Evolutionary conservation across 2,329 filamentous ascomycete genomes (phyloP).

Genomic region (Sclerotinia spermophila): DNA sequence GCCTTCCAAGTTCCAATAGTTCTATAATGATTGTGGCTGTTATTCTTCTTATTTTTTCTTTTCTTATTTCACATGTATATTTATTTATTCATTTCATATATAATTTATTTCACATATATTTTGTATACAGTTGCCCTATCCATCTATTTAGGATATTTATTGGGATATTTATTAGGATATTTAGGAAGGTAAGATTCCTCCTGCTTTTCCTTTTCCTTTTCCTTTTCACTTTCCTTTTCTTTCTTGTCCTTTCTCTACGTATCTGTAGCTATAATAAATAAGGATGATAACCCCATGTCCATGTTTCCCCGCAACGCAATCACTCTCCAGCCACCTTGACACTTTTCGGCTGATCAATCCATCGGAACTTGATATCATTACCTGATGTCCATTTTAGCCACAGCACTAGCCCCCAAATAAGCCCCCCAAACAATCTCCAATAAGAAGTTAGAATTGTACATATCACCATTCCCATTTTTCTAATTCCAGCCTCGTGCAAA

Average conservation of each 20-base stretch:
- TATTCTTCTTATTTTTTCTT: too few species aligned
- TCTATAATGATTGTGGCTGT: too few species aligned
- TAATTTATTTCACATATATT: too few species aligned
- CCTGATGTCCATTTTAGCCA: neutral
- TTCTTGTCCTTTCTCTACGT: neutral
- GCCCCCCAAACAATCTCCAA: neutral
- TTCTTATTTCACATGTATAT: too few species aligned
- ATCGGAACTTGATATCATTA: neutral
- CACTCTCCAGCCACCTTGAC: neutral
- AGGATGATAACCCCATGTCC: neutral
- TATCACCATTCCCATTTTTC: neutral
- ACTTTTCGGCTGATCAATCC: neutral
- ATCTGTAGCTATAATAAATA: neutral
- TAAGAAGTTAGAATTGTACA: neutral
- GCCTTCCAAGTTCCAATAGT: too few species aligned
- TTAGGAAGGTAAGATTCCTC: too few species aligned
- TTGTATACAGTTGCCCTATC: too few species aligned
- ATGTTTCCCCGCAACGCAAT: slow-evolving; percentile 1
- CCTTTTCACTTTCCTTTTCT: neutral
- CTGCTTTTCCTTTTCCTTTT: neutral
- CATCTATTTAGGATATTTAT: too few species aligned
- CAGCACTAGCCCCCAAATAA: neutral
- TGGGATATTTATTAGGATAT: too few species aligned
- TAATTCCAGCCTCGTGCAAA: neutral
- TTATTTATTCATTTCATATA: too few species aligned